Conservation (phyloP, 2,329 filamentous ascomycete genomes). For the Talaromyces marneffei region DNA sequence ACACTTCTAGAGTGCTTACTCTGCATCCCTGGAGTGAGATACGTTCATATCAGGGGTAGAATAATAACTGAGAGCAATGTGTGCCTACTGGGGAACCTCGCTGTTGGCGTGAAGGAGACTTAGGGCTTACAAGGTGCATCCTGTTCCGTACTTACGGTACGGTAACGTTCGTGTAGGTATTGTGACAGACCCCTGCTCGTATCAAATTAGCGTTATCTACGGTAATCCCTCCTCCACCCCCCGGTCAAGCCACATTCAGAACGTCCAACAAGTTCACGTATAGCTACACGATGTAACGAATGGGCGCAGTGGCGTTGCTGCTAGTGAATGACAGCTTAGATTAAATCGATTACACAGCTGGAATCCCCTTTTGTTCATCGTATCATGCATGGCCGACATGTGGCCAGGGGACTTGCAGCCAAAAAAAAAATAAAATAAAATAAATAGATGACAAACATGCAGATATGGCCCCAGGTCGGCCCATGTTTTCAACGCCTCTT, state of each 20-base stretch:
- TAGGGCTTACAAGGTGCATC: constrained; percentile 2
- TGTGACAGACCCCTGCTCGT: neutral
- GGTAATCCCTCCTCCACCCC: neutral
- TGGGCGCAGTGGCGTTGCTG: neutral
- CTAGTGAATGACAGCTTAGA: neutral
- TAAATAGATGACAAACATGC: neutral
- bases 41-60: too few relatives aligned
- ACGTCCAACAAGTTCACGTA: neutral
- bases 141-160: neutral
- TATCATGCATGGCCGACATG: neutral
- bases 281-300: constrained; percentile 2
- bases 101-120: neutral
- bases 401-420: neutral
- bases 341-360: neutral
- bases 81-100: neutral
- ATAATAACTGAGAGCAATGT: neutral
- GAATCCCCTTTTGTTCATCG: constrained; percentile 2
- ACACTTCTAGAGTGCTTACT: neutral
- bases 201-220: neutral
- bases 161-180: neutral
- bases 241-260: neutral
- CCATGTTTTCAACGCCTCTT: neutral
- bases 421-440: too few relatives aligned
- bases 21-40: too few relatives aligned
- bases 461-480: neutral